A percentile compares a stretch with the other conserved stretches of the same genome.
These are phyloP conservation scores for Hypsizygus marmoreus DNA, from an alignment of 768 basidiomycete species.

Conservation along the genomic window DNA sequence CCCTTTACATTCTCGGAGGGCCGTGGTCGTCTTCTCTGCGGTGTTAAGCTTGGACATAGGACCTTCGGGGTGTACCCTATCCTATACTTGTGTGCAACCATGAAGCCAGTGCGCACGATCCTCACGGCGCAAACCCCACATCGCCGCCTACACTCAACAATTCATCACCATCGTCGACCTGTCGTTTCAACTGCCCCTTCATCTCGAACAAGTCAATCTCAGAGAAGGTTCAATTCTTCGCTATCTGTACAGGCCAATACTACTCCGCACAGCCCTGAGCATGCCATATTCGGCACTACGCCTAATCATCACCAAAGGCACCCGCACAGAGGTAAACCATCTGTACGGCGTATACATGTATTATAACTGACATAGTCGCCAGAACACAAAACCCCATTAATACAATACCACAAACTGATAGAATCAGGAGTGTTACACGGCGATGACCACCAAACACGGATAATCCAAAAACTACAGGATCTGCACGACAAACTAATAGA, in stretches of 20 bases:
- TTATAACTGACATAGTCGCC: slow-evolving; percentile 3
- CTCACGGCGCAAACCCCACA: slow-evolving; percentile 13
- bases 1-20: slow-evolving; percentile 1
- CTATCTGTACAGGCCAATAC: slow-evolving; percentile 31
- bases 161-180: slow-evolving; percentile 16
- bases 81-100: slow-evolving; percentile 11
- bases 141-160: slow-evolving; percentile 20
- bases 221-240: slow-evolving; percentile 34
- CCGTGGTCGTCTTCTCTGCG: slow-evolving; percentile 20
- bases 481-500: slow-evolving; percentile 69
- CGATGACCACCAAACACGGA: slow-evolving; percentile 83
- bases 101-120: slow-evolving; percentile 35
- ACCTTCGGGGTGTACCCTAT: no score
- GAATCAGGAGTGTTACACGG: slow-evolving; percentile 56
- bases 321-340: slow-evolving; percentile 6
- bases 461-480: slow-evolving; percentile 79
- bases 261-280: slow-evolving; percentile 25
- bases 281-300: slow-evolving; percentile 19
- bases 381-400: slow-evolving; percentile 42
- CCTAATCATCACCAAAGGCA: slow-evolving; percentile 3
- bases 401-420: slow-evolving; percentile 48
- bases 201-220: slow-evolving; percentile 7
- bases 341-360: neutral
- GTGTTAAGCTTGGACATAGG: no score
- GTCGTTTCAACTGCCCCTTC: slow-evolving; percentile 12